phyloP scores from a whole-genome alignment of 192 early-diverging fungal genomes.

The Podila epigama region DNA sequence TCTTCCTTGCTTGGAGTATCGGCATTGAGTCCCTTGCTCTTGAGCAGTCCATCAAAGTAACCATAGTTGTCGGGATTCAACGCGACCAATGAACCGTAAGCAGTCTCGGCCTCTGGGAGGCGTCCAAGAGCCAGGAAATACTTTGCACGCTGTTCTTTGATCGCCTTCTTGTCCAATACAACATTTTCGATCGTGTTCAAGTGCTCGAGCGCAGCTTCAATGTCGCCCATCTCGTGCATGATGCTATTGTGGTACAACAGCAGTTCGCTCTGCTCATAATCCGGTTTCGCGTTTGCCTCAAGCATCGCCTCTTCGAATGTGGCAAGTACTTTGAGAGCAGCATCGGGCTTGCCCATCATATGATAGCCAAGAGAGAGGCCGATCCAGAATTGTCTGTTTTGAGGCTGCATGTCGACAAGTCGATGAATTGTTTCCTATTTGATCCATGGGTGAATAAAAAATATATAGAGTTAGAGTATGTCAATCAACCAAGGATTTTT shows the following conservation, averaged over 20 bases:
- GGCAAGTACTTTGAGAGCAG: conserved; percentile 72
- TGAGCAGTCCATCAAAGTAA: conserved; percentile 76
- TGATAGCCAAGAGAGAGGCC: conserved; percentile 88
- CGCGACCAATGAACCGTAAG: conserved; percentile 78
- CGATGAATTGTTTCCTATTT: conserved; percentile 66
- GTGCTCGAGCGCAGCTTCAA: conserved; percentile 78
- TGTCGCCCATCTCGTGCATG: conserved; percentile 86
- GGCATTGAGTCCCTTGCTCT: conserved; percentile 57
- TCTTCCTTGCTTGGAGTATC: conserved; percentile 32
- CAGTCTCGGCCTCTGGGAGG: conserved; percentile 72
- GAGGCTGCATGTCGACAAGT: conserved; percentile 76
- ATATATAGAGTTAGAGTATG: too few relatives aligned
- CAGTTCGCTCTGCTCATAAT: conserved; percentile 83
- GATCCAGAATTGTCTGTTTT: conserved; percentile 81
- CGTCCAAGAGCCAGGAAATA: conserved; percentile 71
- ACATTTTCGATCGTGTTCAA: conserved; percentile 75
- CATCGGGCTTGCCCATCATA: conserved; percentile 76
- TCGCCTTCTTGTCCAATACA: conserved; percentile 75
- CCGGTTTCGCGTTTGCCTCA: conserved; percentile 20
- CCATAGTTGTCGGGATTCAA: conserved; percentile 82
- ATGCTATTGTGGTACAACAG: conserved; percentile 87
- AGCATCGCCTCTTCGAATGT: conserved; percentile 65
- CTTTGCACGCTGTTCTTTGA: conserved; percentile 80
- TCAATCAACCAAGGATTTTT: too few relatives aligned
- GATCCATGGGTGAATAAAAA: not conserved